These are phyloP conservation scores for Ophiobolus disseminans DNA, from an alignment of 2,329 filamentous ascomycete species.

Conservation along the genomic window DNA sequence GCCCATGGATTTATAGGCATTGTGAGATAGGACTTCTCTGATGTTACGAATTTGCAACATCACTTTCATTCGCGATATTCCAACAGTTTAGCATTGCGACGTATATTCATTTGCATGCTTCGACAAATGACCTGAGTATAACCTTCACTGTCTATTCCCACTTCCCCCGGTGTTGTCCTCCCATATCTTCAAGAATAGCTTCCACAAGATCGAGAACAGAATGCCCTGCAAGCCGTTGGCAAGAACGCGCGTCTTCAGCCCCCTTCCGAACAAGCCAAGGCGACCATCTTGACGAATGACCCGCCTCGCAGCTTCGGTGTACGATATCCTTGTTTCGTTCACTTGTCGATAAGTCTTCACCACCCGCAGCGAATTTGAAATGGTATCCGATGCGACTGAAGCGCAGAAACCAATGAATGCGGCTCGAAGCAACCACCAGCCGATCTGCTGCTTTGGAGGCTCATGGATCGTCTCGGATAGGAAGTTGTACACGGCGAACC, in stretches of 20 bases:
- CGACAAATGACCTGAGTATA: no score
- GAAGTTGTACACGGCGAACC: constrained; percentile 39
- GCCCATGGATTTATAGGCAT: no score
- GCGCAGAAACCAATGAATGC: constrained; percentile 42
- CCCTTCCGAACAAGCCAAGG: constrained; percentile 33
- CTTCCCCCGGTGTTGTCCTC: constrained; percentile 23
- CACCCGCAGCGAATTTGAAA: constrained; percentile 38
- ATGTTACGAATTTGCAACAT: no score
- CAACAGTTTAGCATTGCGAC: no score
- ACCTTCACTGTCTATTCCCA: no score
- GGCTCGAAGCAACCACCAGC: constrained; percentile 33
- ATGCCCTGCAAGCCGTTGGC: constrained; percentile 41
- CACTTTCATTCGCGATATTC: no score
- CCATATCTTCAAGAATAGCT: constrained; percentile 37
- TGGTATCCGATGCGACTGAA: constrained; percentile 35
- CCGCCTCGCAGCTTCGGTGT: constrained; percentile 32
- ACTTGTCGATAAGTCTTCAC: constrained; percentile 42
- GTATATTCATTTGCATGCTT: no score
- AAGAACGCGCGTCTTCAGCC: constrained; percentile 38
- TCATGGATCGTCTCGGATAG: constrained; percentile 31
- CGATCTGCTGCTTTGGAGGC: constrained; percentile 28
- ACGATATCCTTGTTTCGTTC: constrained; percentile 35
- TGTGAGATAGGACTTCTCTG: no score
- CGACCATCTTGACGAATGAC: constrained; percentile 34
- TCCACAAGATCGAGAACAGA: constrained; percentile 41